Conservation (phyloP, 2,329 filamentous ascomycete species). For the Elsinoe arachidis region DNA sequence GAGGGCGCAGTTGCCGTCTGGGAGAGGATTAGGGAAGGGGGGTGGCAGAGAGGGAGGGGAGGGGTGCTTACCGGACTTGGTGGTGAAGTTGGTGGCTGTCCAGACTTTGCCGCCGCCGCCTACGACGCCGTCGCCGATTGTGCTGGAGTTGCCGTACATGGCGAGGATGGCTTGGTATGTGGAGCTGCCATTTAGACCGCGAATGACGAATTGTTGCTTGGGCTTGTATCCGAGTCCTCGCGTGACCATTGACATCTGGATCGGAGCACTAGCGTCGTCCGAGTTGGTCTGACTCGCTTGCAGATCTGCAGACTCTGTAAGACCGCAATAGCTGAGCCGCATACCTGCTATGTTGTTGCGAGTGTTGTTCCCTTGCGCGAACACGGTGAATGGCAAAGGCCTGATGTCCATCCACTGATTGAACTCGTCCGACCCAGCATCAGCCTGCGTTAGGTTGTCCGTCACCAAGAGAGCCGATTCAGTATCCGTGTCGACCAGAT, state of each 20-base stretch:
- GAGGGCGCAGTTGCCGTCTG: constrained; percentile 74
- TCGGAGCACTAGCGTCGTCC: constrained; percentile 23
- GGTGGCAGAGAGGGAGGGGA: neutral
- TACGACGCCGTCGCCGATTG: constrained; percentile 45
- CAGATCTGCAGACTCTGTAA: constrained; percentile 55
- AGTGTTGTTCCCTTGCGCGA: constrained; percentile 57
- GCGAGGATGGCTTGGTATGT: constrained; percentile 67
- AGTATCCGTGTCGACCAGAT: constrained; percentile 78
- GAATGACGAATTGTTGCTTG: constrained; percentile 82
- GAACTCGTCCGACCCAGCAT: constrained; percentile 40
- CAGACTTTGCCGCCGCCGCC: constrained; percentile 73
- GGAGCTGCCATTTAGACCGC: constrained; percentile 61
- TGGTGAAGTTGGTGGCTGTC: constrained; percentile 61
- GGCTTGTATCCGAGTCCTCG: constrained; percentile 58
- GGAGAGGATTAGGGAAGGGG: constrained; percentile 17
- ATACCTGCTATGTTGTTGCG: constrained; percentile 58
- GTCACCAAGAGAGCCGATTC: constrained; percentile 71
- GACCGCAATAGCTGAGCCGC: constrained; percentile 71
- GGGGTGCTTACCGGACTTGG: constrained; percentile 58
- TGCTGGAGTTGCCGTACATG: constrained; percentile 47
- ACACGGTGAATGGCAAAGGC: constrained; percentile 61
- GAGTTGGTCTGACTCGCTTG: constrained; percentile 40
- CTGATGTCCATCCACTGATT: constrained; percentile 49
- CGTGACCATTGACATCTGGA: constrained; percentile 56
- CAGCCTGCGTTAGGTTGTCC: constrained; percentile 54